A percentile compares a stretch with the other conserved stretches of the same genome.
These are phyloP conservation scores for Phytophthora rubi DNA, from an alignment of 352 stramenopile genomes.

Conservation along the genomic window DNA sequence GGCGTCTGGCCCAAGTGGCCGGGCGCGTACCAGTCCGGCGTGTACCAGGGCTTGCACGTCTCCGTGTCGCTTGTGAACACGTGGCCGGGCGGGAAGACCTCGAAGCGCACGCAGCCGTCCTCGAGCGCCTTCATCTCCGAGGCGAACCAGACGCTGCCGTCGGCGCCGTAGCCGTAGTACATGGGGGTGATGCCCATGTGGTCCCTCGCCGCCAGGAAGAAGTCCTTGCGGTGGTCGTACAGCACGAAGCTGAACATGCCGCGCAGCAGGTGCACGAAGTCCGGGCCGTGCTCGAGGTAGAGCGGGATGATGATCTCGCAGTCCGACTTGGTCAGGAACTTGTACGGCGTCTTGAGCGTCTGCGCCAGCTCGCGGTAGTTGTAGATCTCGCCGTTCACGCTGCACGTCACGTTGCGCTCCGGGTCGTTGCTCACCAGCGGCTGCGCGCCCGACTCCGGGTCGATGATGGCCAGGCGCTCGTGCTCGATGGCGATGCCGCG, in stretches of 20 bases:
- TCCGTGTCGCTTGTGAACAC: conserved; percentile 88
- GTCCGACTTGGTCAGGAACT: conserved; percentile 96
- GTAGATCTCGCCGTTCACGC: conserved; percentile 99
- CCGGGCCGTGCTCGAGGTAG: conserved; percentile 91
- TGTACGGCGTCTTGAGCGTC: conserved; percentile 88
- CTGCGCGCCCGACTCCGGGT: conserved; percentile 96
- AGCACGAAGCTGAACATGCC: conserved; percentile 99
- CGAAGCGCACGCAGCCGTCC: conserved; percentile 84
- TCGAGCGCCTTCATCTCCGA: conserved; percentile 98
- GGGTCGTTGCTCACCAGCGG: conserved; percentile 90
- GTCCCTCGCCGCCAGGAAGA: conserved; percentile 95
- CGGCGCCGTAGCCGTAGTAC: conserved; percentile 98
- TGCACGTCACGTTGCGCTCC: conserved; percentile 90
- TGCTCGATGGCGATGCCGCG: conserved; percentile 94
- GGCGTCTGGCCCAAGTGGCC: conserved; percentile 66
- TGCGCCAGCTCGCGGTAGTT: conserved; percentile 98
- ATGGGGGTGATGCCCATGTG: conserved; percentile 99
- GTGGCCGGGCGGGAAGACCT: conserved; percentile 93
- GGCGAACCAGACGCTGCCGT: conserved; percentile 96
- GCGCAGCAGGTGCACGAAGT: conserved; percentile 93
- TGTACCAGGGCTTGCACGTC: conserved; percentile 96
- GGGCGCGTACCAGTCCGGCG: conserved; percentile 91
- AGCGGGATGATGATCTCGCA: conserved; percentile 98
- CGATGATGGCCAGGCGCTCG: conserved; percentile 98
- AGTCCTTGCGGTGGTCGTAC: conserved; percentile 94